Evolutionary conservation across 2,329 filamentous ascomycete species (phyloP).

Genomic region (Cercospora canescens): DNA sequence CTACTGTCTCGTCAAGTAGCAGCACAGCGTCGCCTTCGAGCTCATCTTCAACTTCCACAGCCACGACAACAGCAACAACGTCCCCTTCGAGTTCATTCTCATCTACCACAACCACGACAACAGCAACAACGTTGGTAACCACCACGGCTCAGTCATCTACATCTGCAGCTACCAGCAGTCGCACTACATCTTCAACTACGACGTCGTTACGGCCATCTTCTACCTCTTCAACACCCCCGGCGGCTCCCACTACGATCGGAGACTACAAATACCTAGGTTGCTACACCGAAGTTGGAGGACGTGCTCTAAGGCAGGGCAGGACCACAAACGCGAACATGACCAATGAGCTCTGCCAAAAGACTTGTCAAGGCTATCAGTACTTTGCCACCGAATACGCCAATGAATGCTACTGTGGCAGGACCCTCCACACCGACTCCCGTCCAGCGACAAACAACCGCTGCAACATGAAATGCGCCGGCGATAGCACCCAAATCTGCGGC

Average conservation of each 20-base stretch:
- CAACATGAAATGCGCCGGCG: slow-evolving; percentile 27
- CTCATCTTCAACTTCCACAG: neutral
- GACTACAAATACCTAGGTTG: slow-evolving; percentile 25
- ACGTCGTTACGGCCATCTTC: neutral
- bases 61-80: neutral
- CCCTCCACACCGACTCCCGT: neutral
- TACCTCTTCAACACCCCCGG: slow-evolving; percentile 1
- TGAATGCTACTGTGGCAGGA: slow-evolving; percentile 35
- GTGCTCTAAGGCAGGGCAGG: slow-evolving; percentile 28
- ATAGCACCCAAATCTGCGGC: slow-evolving; percentile 28
- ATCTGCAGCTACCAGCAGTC: slow-evolving; percentile 1
- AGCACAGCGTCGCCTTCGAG: neutral
- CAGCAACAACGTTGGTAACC: neutral
- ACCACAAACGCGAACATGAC: slow-evolving; percentile 37
- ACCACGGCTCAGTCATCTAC: neutral
- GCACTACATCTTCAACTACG: neutral
- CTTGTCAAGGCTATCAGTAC: slow-evolving; percentile 33
- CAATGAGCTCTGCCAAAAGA: slow-evolving; percentile 38
- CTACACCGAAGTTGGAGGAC: slow-evolving; percentile 33
- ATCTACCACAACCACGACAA: neutral
- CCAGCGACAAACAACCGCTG: slow-evolving; percentile 20
- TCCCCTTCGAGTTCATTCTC: neutral
- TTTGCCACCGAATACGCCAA: slow-evolving; percentile 39
- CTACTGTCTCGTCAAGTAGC: neutral
- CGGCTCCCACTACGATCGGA: slow-evolving; percentile 12